These are phyloP conservation scores for Pseudogymnoascus sp. DNA, from an alignment of 2,329 filamentous ascomycete genomes.

Conservation along the genomic window DNA sequence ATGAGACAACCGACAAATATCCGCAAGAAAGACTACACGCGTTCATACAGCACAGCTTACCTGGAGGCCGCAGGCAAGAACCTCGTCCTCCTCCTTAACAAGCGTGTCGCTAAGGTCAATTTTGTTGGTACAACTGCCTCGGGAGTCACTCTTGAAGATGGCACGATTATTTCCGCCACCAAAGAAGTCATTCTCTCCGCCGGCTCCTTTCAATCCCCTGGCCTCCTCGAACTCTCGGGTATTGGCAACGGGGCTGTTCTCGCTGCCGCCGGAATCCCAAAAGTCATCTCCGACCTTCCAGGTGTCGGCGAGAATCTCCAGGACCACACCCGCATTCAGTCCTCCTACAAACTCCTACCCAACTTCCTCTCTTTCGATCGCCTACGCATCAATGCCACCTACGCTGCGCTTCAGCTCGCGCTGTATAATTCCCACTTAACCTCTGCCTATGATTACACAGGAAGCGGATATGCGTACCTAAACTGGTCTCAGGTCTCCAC, in stretches of 20 bases:
- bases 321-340: constrained; percentile 31
- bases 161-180: constrained; percentile 14
- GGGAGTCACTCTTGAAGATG: constrained; percentile 13
- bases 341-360: constrained; percentile 19
- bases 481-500: constrained; percentile 33
- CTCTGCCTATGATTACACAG: constrained; percentile 20
- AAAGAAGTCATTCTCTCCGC: constrained; percentile 42
- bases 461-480: constrained; percentile 33
- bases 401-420: constrained; percentile 29
- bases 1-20: constrained; percentile 43
- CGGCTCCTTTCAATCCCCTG: constrained; percentile 44
- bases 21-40: constrained; percentile 36
- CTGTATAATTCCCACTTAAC: constrained; percentile 15
- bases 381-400: constrained; percentile 21
- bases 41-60: constrained; percentile 41
- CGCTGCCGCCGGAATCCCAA: constrained; percentile 34
- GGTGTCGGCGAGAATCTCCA: constrained; percentile 45
- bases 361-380: constrained; percentile 17
- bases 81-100: constrained; percentile 72
- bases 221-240: constrained; percentile 44
- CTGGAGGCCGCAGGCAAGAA: constrained; percentile 39
- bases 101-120: constrained; percentile 74
- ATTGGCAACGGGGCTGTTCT: constrained; percentile 39
- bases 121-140: constrained; percentile 12
- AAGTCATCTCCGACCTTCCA: constrained; percentile 37